These are phyloP conservation scores for Pyrenophora teres DNA, from an alignment of 2,329 filamentous ascomycete species.

Conservation along the genomic window DNA sequence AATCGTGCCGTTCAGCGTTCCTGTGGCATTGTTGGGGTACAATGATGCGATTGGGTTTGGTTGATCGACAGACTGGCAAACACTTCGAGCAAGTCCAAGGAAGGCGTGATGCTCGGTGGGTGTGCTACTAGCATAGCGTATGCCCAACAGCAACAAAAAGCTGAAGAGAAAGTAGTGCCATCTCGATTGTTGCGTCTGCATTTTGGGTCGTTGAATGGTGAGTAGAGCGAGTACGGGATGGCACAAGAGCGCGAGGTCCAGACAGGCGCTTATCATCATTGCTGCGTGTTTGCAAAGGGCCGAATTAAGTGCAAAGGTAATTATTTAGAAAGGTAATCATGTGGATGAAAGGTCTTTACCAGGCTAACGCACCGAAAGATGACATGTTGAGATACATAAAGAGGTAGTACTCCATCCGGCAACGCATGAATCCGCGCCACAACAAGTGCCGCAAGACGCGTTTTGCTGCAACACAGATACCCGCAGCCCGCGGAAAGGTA, in stretches of 20 bases:
- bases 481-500: constrained; percentile 10
- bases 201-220: constrained; percentile 32
- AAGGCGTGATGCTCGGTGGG: constrained; percentile 11
- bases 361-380: background rate
- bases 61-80: constrained; percentile 37
- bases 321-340: constrained; percentile 1
- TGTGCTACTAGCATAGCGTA: constrained; percentile 31
- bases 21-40: constrained; percentile 57
- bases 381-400: constrained; percentile 16
- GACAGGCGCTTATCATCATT: constrained; percentile 33
- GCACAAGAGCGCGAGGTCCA: constrained; percentile 40
- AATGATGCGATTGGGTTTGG: constrained; percentile 57
- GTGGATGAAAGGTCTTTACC: constrained; percentile 5
- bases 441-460: constrained; percentile 12
- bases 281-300: constrained; percentile 1
- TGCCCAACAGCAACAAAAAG: constrained; percentile 31
- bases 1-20: constrained; percentile 60
- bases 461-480: constrained; percentile 21
- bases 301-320: background rate
- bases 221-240: constrained; percentile 40
- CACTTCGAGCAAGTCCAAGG: background rate
- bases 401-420: constrained; percentile 16
- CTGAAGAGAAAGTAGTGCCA: constrained; percentile 36
- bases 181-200: constrained; percentile 26
- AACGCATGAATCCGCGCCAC: constrained; percentile 34